Conservation (phyloP, 1,139 yeast species). For the Candida sojae region DNA sequence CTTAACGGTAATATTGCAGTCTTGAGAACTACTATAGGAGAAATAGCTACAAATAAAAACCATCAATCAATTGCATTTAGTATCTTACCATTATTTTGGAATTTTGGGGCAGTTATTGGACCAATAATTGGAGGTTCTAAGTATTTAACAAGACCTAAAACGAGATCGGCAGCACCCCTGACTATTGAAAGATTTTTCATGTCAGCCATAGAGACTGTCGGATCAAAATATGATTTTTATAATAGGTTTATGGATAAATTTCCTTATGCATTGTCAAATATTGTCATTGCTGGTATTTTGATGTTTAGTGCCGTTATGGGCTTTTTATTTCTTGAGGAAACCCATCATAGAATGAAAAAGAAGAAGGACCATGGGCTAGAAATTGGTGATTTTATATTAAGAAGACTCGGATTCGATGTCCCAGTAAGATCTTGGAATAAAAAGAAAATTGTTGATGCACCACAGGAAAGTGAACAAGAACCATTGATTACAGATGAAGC, state of each 20-base stretch:
- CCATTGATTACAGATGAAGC: background rate
- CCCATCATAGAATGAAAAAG: constrained; percentile 45
- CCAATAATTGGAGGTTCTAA: constrained; percentile 58
- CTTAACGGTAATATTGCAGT: constrained; percentile 42
- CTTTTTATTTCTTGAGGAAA: constrained; percentile 61
- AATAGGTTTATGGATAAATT: constrained; percentile 18
- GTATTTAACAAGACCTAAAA: constrained; percentile 33
- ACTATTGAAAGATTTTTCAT: constrained; percentile 6
- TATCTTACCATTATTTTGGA: constrained; percentile 36
- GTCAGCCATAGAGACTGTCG: constrained; percentile 49
- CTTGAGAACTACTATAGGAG: constrained; percentile 40
- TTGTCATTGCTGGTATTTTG: constrained; percentile 46
- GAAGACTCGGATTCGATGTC: constrained; percentile 29
- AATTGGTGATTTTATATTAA: constrained; percentile 47
- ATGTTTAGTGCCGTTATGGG: constrained; percentile 41
- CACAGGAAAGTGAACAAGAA: background rate
- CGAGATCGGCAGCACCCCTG: constrained; percentile 6
- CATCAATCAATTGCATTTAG: constrained; percentile 42
- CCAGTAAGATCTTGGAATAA: constrained; percentile 36
- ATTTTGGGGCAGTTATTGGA: constrained; percentile 45
- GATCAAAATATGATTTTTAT: constrained; percentile 25
- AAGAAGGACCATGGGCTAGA: constrained; percentile 52
- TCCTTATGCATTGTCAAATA: constrained; percentile 63
- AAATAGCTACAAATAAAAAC: constrained; percentile 34
- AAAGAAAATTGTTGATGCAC: background rate